Evolutionary conservation across 1,284 basidiomycete genomes (phyloP).

Genomic region (Fomes fomentarius): DNA sequence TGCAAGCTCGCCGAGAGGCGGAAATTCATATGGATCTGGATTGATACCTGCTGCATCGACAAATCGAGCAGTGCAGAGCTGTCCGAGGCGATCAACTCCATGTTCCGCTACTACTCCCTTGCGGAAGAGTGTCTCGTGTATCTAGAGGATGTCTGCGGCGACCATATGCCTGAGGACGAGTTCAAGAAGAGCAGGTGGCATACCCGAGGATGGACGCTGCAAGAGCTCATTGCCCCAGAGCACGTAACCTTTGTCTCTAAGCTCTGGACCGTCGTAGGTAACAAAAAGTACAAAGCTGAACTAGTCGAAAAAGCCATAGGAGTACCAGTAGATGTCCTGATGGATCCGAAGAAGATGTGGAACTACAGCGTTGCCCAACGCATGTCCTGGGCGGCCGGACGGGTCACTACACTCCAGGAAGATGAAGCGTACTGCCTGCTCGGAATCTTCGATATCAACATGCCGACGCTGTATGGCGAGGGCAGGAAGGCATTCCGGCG

Average conservation of each 20-base stretch:
- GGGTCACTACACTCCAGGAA: constrained; percentile 7
- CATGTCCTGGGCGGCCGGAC: constrained; percentile 11
- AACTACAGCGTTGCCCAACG: constrained; percentile 16
- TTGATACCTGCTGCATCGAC: too few relatives aligned
- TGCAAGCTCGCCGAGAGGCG: neutral
- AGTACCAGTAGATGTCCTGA: too few relatives aligned
- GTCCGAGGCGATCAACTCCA: too few relatives aligned
- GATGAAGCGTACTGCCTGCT: constrained; percentile 17
- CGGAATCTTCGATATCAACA: constrained; percentile 15
- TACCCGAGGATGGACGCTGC: constrained; percentile 2
- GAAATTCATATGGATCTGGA: too few relatives aligned
- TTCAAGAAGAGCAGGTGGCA: constrained; percentile 4
- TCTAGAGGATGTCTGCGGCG: neutral
- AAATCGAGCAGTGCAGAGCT: too few relatives aligned
- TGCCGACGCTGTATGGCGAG: constrained; percentile 18
- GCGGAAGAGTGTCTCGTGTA: too few relatives aligned
- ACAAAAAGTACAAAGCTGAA: too few relatives aligned
- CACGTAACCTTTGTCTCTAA: neutral
- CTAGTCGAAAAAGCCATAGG: too few relatives aligned
- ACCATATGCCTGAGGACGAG: too few relatives aligned
- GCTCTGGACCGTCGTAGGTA: neutral
- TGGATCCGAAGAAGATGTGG: too few relatives aligned
- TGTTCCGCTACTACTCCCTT: too few relatives aligned
- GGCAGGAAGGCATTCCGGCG: constrained; percentile 12
- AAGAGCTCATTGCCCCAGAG: constrained; percentile 5